Base-by-base conservation (phyloP, 805 yeast genomes). In the Sugiyamaella valdiviana region DNA sequence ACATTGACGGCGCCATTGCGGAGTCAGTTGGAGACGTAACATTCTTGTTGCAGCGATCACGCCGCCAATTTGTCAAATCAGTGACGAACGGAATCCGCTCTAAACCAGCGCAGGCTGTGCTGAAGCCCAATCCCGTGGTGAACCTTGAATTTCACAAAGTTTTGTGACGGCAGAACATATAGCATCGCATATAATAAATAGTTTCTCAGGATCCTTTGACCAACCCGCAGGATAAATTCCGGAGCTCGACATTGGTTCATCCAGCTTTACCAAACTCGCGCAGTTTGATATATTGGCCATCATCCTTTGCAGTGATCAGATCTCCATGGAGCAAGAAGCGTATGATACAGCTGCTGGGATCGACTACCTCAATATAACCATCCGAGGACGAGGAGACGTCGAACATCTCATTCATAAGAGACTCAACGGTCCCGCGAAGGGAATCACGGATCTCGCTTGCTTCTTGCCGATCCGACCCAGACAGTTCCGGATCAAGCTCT, bases 351-450 rank as follows among this genome's bases (percentile, higher is more conserved):
- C 39, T 39, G 23, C 52, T 44, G 9, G 46, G 48, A 14, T 53
- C 51, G 15, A 24, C 24, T 12, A 52, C 46, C 9, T 37, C 17
- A 15, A 51, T n/a, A 29, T 51, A 48, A 12, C 50, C 51, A 39
- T 46, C 48, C 4, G 43, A 15, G 29, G 29, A 14, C 6, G n/a
- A 17, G 17, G 22, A 5, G n/a, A 50, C 32, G 4, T 55, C 51
- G n/a, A 50, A 46, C 53, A 51, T 49, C 32, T 41, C 53, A 23
- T 55, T 55, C 26, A 55, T 46, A n/a, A 55, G 44, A 3, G 40
- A 17, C 26, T 46, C 51, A 5, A 53, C 39, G 2, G 40, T 39
- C 2, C 37, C 24, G 12, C 48, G 26, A 24, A 53, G 29, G 12
- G 45, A 38, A 7, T 26, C 17, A 3, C 42, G 19, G 35, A 46